phyloP scores from a whole-genome alignment of 208 protist genomes.

The Leishmania turanica region DNA sequence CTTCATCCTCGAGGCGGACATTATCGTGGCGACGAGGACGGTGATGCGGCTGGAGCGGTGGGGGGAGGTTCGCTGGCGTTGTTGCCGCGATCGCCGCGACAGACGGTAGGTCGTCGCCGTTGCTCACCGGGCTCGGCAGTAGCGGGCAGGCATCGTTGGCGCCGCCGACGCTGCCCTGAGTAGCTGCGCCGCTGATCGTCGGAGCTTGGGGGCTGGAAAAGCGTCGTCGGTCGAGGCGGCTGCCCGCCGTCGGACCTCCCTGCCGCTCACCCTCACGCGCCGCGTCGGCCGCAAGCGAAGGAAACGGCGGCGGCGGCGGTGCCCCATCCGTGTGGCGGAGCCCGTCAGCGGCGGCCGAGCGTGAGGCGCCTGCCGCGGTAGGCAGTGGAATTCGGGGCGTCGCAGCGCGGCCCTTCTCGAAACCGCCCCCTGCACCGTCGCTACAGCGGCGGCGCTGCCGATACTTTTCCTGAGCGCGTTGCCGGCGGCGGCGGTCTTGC shows the following conservation, averaged over 20 bases:
- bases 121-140: not conserved
- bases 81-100: not conserved
- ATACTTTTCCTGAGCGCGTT: constrained; percentile 7
- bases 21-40: not conserved
- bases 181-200: not conserved
- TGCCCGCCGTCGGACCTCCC: not conserved
- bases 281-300: not conserved
- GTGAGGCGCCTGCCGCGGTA: no score
- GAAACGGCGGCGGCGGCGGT: not conserved
- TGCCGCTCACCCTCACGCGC: not conserved
- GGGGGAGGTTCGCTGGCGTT: not conserved
- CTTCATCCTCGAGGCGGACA: constrained; percentile 10
- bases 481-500: constrained; percentile 19
- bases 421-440: not conserved
- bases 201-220: not conserved
- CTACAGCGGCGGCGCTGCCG: constrained; percentile 7
- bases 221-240: not conserved
- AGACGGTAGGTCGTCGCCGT: not conserved
- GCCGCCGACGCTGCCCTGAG: not conserved
- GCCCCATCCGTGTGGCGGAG: not conserved
- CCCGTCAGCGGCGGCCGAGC: not conserved
- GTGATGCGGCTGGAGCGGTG: not conserved
- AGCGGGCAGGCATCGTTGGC: not conserved
- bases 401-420: not conserved
- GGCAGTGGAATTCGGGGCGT: not conserved